Base-by-base conservation (phyloP, 345 rosid species). In the Moricandia moricandioides region DNA sequence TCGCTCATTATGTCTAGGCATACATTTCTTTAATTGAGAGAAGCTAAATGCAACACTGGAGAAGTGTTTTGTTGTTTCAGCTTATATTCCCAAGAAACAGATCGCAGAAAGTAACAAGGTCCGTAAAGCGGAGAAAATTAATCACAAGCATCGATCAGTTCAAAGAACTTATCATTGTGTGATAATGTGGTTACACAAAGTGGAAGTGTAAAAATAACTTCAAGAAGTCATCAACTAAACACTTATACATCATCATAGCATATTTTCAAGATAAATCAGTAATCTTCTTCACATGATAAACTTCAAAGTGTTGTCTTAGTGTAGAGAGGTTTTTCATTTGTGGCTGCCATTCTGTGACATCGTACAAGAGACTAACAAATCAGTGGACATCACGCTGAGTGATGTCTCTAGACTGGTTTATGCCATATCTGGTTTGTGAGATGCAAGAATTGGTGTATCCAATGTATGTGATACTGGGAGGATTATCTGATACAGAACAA, bases 341-440 rank as follows among this genome's bases (percentile, higher is more conserved):
- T 67, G 43, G 60, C 33, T 67, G 62, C 54, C 73, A 21, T 60
- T 67, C 52, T 18, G 73, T 39, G 69, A 52, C 30, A 67, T 54
- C 12, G 18, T 72, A 26, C 81, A 64, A 67, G 77, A 37, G 21
- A 78, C 81, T 29, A 64, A 82, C 73, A 88, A 57, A 83, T 89
- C 97, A 45, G 85, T 81, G n/a, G 97, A 94, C 61, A 94, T 91
- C 62, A 90, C 97, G 21, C 88, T 92, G 67, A 95, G 72, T 51
- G 93, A 91, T 90, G 89, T 90, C 82, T 95, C 99, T 75, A 95
- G 79, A 61, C 93, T 39, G n/a, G 37, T 29, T 29, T 29, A 29
- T 29, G 31, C 31, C 31, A 29, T 29, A 29, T 29, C 93, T 39
- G n/a, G 37, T 33, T 33, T 33, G 37, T 33, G 37, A 33, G 37